phyloP scores from a whole-genome alignment of 305 asterid species.

The Caryopteris hybrid region DNA sequence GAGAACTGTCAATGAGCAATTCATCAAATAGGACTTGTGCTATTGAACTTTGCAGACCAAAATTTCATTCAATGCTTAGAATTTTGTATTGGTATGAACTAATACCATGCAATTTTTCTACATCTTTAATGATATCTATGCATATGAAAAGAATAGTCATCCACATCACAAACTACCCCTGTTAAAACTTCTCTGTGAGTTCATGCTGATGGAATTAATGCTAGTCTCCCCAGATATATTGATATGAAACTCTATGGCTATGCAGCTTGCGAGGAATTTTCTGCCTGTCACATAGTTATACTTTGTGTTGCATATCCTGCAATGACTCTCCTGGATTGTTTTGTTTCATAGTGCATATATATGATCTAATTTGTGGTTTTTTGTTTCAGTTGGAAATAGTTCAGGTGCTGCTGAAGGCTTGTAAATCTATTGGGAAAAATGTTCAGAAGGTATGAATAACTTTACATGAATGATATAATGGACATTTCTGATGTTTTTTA shows the following conservation, averaged over 20 bases:
- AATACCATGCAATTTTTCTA: neutral
- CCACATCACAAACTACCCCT: neutral
- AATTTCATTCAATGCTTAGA: neutral
- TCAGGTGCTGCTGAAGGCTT: constrained; percentile 74
- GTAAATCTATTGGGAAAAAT: constrained; percentile 45
- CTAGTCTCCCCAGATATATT: constrained; percentile 1
- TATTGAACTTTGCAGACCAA: neutral
- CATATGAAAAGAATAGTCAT: neutral
- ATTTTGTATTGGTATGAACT: no score
- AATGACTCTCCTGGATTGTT: neutral
- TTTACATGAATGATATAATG: neutral
- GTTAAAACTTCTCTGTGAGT: neutral
- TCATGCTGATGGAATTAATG: neutral
- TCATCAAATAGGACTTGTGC: neutral
- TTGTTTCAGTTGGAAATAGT: constrained; percentile 70
- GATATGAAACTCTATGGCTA: neutral
- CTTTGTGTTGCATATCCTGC: neutral
- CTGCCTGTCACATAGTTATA: neutral
- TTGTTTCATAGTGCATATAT: neutral
- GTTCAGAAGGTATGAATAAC: constrained; percentile 49
- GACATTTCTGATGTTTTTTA: neutral
- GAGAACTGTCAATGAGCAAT: neutral
- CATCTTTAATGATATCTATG: neutral
- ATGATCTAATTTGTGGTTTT: constrained; percentile 9
- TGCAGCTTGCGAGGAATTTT: neutral